These are phyloP conservation scores for Arctium minus DNA, from an alignment of 129 eudicot species.

Conservation along the genomic window DNA sequence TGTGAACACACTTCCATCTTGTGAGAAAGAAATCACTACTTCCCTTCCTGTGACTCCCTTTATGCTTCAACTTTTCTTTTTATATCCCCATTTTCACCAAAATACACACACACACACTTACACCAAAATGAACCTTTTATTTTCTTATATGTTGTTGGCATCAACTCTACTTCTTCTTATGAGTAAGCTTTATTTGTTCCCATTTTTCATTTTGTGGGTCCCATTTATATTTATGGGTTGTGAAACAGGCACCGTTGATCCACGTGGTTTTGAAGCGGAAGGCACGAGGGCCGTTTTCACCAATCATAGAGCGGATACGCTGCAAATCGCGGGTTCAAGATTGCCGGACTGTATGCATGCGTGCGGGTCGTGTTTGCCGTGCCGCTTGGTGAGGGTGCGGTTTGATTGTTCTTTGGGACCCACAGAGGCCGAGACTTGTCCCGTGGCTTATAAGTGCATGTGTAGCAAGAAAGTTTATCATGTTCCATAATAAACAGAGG, in stretches of 20 bases:
- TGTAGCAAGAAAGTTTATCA: slow-evolving; percentile 77
- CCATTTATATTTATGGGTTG: background rate
- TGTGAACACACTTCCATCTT: slow-evolving; percentile 32
- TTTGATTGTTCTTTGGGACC: slow-evolving; percentile 53
- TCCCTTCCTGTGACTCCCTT: slow-evolving; percentile 21
- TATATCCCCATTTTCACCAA: slow-evolving; percentile 23
- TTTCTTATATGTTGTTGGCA: slow-evolving; percentile 10
- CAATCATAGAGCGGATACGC: slow-evolving; percentile 29
- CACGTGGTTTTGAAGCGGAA: slow-evolving; percentile 3
- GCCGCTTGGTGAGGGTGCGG: slow-evolving; percentile 84
- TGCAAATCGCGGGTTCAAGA: slow-evolving; percentile 74
- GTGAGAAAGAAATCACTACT: slow-evolving; percentile 19
- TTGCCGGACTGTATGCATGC: slow-evolving; percentile 89
- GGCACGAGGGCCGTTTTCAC: background rate
- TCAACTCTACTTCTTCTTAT: slow-evolving; percentile 26
- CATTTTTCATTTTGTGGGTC: background rate
- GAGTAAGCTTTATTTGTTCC: background rate
- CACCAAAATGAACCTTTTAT: slow-evolving; percentile 21
- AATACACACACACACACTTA: slow-evolving; percentile 1
- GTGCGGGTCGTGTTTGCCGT: slow-evolving; percentile 90
- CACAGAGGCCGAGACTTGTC: slow-evolving; percentile 28
- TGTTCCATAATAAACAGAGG: slow-evolving; percentile 46
- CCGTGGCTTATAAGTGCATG: slow-evolving; percentile 76
- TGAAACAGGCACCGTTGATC: slow-evolving; percentile 4
- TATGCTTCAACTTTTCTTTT: slow-evolving; percentile 15